phyloP scores from a whole-genome alignment of 169 alveolate genomes.

The Cryptosporidium ryanae region DNA sequence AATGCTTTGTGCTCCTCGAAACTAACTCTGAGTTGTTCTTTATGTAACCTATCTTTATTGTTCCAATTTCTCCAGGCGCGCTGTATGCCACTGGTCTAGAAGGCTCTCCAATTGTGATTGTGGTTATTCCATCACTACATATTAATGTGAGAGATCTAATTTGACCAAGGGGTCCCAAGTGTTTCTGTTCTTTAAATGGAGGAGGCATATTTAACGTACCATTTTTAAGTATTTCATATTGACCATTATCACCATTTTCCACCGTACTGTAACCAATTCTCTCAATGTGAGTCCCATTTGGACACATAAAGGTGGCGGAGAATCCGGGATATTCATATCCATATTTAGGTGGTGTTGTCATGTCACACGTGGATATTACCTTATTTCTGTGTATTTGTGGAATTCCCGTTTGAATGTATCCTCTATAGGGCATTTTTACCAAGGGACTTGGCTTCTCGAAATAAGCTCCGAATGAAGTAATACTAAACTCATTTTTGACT shows the following conservation, averaged over 20 bases:
- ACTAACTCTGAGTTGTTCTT: constrained; percentile 9
- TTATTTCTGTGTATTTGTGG: constrained; percentile 54
- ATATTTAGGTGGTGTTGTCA: constrained; percentile 34
- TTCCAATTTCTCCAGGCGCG: constrained; percentile 56
- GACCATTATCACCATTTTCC: constrained; percentile 11
- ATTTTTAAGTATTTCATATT: constrained; percentile 28
- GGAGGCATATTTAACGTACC: constrained; percentile 46
- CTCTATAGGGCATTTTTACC: constrained; percentile 27
- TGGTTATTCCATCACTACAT: constrained; percentile 71
- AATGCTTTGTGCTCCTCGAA: background rate
- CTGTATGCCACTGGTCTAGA: constrained; percentile 39
- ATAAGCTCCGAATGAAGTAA: constrained; percentile 57
- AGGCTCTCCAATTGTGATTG: constrained; percentile 60
- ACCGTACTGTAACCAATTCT: constrained; percentile 65
- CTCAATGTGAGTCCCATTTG: constrained; percentile 68
- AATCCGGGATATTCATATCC: constrained; percentile 58
- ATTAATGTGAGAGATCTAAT: constrained; percentile 33
- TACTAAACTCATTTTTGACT: constrained; percentile 39
- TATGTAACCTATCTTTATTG: constrained; percentile 51
- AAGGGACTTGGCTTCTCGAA: constrained; percentile 68
- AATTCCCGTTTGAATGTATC: constrained; percentile 59
- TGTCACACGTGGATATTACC: constrained; percentile 58
- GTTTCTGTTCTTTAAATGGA: constrained; percentile 44
- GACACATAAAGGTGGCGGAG: constrained; percentile 68
- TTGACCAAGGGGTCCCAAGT: constrained; percentile 60